Percentiles rank a stretch among this genome's conserved stretches.
Conservation (phyloP, 2,329 filamentous ascomycete genomes). For the Fusarium ramigenum region DNA sequence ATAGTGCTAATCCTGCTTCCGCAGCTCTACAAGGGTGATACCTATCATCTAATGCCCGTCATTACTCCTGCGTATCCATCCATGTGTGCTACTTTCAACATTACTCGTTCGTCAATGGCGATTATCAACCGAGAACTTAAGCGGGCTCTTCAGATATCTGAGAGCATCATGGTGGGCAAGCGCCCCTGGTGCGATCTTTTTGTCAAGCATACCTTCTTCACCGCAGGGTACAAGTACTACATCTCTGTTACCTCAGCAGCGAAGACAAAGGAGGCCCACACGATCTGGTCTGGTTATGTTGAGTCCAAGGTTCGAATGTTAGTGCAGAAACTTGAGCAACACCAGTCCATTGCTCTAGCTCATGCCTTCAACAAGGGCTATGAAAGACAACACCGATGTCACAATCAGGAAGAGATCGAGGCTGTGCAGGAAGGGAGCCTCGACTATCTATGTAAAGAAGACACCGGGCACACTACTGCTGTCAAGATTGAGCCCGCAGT, state of each 20-base stretch:
- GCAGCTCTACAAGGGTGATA: constrained; percentile 80
- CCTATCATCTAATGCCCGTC: constrained; percentile 93
- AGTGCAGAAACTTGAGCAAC: constrained; percentile 83
- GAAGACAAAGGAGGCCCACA: constrained; percentile 83
- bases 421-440: constrained; percentile 65
- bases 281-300: constrained; percentile 89
- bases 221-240: constrained; percentile 93
- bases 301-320: constrained; percentile 92
- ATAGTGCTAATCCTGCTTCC: neutral
- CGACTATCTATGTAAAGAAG: constrained; percentile 53
- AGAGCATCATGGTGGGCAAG: constrained; percentile 80
- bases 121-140: constrained; percentile 86
- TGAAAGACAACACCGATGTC: constrained; percentile 80
- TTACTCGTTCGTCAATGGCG: constrained; percentile 84
- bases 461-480: constrained; percentile 50
- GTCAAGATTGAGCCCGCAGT: constrained; percentile 27
- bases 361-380: constrained; percentile 95
- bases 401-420: constrained; percentile 59
- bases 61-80: constrained; percentile 98
- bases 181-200: constrained; percentile 89
- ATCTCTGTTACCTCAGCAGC: constrained; percentile 87
- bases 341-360: constrained; percentile 81
- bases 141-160: constrained; percentile 79
- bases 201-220: constrained; percentile 91
- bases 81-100: constrained; percentile 97